A percentile compares a stretch with the other conserved stretches of the same genome.
Evolutionary conservation across 495 filamentous ascomycete genomes (phyloP).

Genomic region (Penicillium dipodomyicola): DNA sequence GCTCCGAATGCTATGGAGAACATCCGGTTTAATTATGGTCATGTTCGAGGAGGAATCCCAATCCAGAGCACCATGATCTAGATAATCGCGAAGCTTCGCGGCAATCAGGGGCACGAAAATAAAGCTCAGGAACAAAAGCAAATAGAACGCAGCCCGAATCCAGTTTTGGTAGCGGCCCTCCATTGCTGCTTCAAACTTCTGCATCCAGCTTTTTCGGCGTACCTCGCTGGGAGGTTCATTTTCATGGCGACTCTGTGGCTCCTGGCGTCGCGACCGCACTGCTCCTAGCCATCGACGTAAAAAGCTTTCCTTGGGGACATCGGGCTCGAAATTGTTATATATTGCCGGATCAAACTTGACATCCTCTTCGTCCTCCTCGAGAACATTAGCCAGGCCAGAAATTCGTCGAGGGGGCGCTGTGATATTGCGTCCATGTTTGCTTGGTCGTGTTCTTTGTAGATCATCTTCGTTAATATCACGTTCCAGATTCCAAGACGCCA

Average conservation of each 20-base stretch:
- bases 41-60: slow-evolving; percentile 22
- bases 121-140: slow-evolving; percentile 20
- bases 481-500: slow-evolving; percentile 41
- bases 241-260: background rate
- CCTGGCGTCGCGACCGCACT: background rate
- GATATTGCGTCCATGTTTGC: slow-evolving; percentile 37
- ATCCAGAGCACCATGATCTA: slow-evolving; percentile 10
- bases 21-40: slow-evolving; percentile 26
- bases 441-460: slow-evolving; percentile 36
- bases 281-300: slow-evolving; percentile 11
- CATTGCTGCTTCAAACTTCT: background rate
- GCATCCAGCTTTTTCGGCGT: background rate
- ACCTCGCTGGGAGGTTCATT: background rate
- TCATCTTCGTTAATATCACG: slow-evolving; percentile 45
- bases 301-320: slow-evolving; percentile 6
- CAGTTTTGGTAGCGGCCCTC: slow-evolving; percentile 10
- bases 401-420: slow-evolving; percentile 42
- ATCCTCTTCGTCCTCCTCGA: slow-evolving; percentile 35
- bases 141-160: slow-evolving; percentile 1
- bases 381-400: slow-evolving; percentile 36
- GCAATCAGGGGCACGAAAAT: slow-evolving; percentile 10
- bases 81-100: slow-evolving; percentile 11
- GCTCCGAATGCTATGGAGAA: slow-evolving; percentile 30
- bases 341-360: slow-evolving; percentile 19
- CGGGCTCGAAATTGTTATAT: slow-evolving; percentile 2